These are phyloP conservation scores for Huntiella moniliformis DNA, from an alignment of 2,329 filamentous ascomycete genomes.

Conservation along the genomic window DNA sequence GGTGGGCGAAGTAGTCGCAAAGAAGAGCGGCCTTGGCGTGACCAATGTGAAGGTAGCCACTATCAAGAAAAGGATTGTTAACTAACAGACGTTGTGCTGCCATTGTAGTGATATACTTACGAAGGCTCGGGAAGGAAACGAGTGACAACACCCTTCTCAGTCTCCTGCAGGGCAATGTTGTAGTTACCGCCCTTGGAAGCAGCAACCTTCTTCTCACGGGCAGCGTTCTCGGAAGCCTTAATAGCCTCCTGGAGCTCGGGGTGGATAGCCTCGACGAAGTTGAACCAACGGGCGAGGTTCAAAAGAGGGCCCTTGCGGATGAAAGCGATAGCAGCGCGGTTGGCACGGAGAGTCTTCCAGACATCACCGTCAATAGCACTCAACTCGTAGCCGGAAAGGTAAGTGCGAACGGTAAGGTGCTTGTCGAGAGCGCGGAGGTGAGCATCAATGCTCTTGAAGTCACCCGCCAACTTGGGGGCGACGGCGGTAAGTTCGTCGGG, in stretches of 20 bases:
- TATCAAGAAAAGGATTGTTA: neutral
- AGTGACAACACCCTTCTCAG: slow-evolving; percentile 76
- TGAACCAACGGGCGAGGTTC: slow-evolving; percentile 75
- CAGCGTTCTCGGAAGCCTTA: slow-evolving; percentile 49
- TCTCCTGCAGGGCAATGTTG: slow-evolving; percentile 69
- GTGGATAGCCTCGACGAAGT: slow-evolving; percentile 63
- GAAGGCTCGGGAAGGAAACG: slow-evolving; percentile 90
- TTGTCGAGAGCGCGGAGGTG: slow-evolving; percentile 63
- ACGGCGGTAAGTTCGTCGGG: slow-evolving; percentile 34
- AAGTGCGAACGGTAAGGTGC: slow-evolving; percentile 71
- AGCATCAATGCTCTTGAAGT: slow-evolving; percentile 70
- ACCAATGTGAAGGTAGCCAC: slow-evolving; percentile 79
- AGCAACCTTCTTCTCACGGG: slow-evolving; percentile 48
- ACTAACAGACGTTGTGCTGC: neutral
- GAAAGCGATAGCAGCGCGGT: slow-evolving; percentile 65
- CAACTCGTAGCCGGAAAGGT: slow-evolving; percentile 63
- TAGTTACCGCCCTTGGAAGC: slow-evolving; percentile 69
- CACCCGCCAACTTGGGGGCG: slow-evolving; percentile 33
- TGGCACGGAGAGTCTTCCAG: slow-evolving; percentile 67
- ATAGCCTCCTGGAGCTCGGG: slow-evolving; percentile 55
- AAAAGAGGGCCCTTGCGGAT: slow-evolving; percentile 59
- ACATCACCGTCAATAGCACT: slow-evolving; percentile 62
- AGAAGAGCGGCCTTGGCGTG: slow-evolving; percentile 87
- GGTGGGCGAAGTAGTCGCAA: slow-evolving; percentile 92
- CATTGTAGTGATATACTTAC: slow-evolving; percentile 24